These are phyloP conservation scores for Ophiostoma populinum DNA, from an alignment of 2,329 filamentous ascomycete species.

Conservation along the genomic window DNA sequence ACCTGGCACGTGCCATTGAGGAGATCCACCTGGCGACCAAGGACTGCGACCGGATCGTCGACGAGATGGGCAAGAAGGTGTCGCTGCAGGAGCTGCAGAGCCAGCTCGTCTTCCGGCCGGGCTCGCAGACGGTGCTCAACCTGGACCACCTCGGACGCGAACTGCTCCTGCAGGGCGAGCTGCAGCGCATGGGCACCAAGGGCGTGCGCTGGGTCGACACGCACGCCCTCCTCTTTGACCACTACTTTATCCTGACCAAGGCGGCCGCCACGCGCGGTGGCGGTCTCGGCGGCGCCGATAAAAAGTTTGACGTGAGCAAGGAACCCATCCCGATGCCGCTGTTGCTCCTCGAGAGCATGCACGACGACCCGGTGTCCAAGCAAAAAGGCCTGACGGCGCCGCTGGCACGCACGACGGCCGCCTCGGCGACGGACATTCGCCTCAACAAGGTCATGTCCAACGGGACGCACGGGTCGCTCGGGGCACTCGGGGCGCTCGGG, in stretches of 20 bases:
- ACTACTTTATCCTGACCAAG: conserved; percentile 90
- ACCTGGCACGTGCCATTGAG: conserved; percentile 66
- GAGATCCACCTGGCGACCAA: conserved; percentile 80
- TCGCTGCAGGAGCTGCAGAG: conserved; percentile 67
- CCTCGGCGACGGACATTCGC: conserved; percentile 35
- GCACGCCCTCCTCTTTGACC: conserved; percentile 85
- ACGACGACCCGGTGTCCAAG: conserved; percentile 81
- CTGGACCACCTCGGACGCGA: conserved; percentile 87
- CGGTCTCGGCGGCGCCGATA: conserved; percentile 45
- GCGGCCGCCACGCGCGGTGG: conserved; percentile 50
- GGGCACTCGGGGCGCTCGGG: no score
- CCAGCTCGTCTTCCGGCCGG: conserved; percentile 71
- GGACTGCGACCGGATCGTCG: conserved; percentile 85
- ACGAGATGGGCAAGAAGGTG: conserved; percentile 82
- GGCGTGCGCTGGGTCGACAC: conserved; percentile 89
- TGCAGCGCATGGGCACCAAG: conserved; percentile 76
- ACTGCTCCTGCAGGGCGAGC: conserved; percentile 72
- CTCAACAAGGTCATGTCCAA: conserved; percentile 38
- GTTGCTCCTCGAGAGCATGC: conserved; percentile 76
- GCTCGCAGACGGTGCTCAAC: conserved; percentile 79
- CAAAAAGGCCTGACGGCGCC: conserved; percentile 55
- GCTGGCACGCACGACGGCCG: conserved; percentile 40
- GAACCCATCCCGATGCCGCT: conserved; percentile 94
- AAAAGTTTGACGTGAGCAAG: conserved; percentile 88
- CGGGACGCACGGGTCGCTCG: conserved; percentile 14